Percentiles rank a stretch among this genome's conserved stretches.
These are phyloP conservation scores for Asterophora parasitica DNA, from an alignment of 768 basidiomycete genomes.

Conservation along the genomic window DNA sequence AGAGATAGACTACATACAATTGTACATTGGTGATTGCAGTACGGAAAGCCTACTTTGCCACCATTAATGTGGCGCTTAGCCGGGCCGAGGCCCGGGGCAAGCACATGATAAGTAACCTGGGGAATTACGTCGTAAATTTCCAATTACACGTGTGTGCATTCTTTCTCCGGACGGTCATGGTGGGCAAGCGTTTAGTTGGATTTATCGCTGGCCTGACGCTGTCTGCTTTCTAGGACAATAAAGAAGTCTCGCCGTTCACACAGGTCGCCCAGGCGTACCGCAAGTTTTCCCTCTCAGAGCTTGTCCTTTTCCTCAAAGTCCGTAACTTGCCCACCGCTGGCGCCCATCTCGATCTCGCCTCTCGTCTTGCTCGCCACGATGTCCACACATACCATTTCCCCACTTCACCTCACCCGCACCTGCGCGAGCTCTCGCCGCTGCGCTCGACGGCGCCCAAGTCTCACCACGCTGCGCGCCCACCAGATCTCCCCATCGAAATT, in stretches of 20 bases:
- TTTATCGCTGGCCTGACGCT: constrained; percentile 12
- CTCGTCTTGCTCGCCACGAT: constrained; percentile 71
- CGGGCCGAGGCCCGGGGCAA: no score
- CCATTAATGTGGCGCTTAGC: no score
- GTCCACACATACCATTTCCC: constrained; percentile 67
- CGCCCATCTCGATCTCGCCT: constrained; percentile 58
- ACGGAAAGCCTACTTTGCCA: no score
- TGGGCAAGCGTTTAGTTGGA: constrained; percentile 21
- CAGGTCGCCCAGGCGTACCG: constrained; percentile 67
- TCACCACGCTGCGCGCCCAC: constrained; percentile 31
- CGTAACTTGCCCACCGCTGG: constrained; percentile 67
- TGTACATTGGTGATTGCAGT: no score
- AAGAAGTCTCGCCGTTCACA: constrained; percentile 30
- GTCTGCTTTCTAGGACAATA: constrained; percentile 21
- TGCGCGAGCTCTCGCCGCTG: constrained; percentile 20
- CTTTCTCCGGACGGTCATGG: constrained; percentile 19
- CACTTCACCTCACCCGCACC: constrained; percentile 23
- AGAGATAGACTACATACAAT: no score
- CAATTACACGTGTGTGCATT: no score
- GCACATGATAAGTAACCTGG: no score
- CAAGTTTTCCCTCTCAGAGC: constrained; percentile 60
- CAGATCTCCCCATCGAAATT: constrained; percentile 73
- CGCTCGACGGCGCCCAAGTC: constrained; percentile 25
- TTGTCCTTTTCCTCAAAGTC: constrained; percentile 70
- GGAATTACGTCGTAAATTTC: no score